phyloP scores from a whole-genome alignment of 768 basidiomycete species.

The Pleurotus djamor region DNA sequence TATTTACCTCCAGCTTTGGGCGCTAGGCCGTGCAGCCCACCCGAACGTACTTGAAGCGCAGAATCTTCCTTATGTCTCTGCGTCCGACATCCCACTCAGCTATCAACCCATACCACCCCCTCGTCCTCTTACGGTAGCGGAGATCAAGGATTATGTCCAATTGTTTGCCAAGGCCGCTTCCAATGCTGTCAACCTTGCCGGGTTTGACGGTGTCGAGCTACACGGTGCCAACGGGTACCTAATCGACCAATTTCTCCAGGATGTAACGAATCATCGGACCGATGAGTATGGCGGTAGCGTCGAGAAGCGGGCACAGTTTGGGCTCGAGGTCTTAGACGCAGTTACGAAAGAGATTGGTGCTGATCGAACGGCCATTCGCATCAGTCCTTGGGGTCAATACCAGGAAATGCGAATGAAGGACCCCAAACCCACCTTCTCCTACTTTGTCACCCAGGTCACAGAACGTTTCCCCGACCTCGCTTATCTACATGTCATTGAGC shows the following conservation, averaged over 20 bases:
- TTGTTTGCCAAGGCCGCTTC: constrained; percentile 44
- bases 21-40: constrained; percentile 30
- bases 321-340: constrained; percentile 42
- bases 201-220: constrained; percentile 65
- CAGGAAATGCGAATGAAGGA: constrained; percentile 40
- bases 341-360: constrained; percentile 46
- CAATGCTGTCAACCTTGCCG: constrained; percentile 46
- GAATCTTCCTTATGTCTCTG: constrained; percentile 15
- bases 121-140: constrained; percentile 27
- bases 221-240: constrained; percentile 30
- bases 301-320: constrained; percentile 47
- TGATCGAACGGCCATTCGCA: constrained; percentile 42
- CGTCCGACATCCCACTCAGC: constrained; percentile 17
- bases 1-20: constrained; percentile 45
- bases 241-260: constrained; percentile 46
- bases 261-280: constrained; percentile 38
- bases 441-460: constrained; percentile 35
- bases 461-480: constrained; percentile 29
- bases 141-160: constrained; percentile 36
- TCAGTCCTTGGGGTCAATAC: constrained; percentile 39
- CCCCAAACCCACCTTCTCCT: constrained; percentile 41
- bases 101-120: not conserved
- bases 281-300: constrained; percentile 54
- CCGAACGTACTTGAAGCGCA: constrained; percentile 21
- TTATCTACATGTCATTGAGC: constrained; percentile 42